Evolutionary conservation across 345 rosid genomes (phyloP).

Genomic region (Acer negundo): DNA sequence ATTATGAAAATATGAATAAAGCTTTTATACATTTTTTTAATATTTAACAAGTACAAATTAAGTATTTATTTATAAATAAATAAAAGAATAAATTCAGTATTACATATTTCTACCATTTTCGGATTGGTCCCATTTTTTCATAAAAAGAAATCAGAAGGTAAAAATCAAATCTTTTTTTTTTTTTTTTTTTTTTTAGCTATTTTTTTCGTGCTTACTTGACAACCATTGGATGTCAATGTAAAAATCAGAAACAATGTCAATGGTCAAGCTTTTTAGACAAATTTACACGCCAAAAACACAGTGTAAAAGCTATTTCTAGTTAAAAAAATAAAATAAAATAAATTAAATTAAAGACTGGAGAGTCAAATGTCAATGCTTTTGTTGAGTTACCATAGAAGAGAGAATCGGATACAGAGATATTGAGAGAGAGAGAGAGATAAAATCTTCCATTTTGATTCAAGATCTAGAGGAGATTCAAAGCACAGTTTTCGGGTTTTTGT

Average conservation of each 20-base stretch:
- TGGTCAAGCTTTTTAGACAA: slow-evolving; percentile 5
- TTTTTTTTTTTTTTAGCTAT: no score
- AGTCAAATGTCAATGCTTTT: slow-evolving; percentile 24
- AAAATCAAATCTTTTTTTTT: no score
- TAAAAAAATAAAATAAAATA: background rate
- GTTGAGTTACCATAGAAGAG: background rate
- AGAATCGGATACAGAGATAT: background rate
- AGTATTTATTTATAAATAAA: no score
- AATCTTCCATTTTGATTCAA: slow-evolving; percentile 3
- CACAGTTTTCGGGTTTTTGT: background rate
- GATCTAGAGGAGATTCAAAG: slow-evolving; percentile 16
- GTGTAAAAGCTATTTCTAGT: background rate
- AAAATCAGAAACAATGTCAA: background rate
- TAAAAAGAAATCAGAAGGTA: no score
- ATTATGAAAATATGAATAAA: no score
- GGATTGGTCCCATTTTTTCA: no score
- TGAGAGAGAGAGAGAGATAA: background rate
- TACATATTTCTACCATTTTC: no score
- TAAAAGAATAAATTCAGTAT: no score
- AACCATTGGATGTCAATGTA: slow-evolving; percentile 12
- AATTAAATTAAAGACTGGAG: slow-evolving; percentile 1
- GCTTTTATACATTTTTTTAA: no score
- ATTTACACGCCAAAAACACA: slow-evolving; percentile 8
- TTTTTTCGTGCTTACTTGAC: background rate
- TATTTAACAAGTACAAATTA: no score